A percentile compares a stretch with the other conserved stretches of the same genome.
phyloP scores from a whole-genome alignment of 768 basidiomycete species.

The Macrolepiota albuminosa region DNA sequence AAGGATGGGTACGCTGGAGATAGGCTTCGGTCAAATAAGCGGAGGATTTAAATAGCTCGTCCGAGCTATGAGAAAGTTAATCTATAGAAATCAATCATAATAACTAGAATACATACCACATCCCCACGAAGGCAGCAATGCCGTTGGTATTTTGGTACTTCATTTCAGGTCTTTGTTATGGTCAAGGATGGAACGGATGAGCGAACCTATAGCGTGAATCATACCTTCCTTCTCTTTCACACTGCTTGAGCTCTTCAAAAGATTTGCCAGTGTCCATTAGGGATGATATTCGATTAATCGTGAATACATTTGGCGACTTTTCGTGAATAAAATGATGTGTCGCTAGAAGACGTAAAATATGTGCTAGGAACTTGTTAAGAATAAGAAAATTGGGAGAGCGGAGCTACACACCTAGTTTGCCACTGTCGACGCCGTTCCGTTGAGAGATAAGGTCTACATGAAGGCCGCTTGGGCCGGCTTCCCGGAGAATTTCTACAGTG shows the following conservation, averaged over 20 bases:
- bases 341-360: constrained; percentile 69
- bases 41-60: constrained; percentile 74
- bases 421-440: constrained; percentile 38
- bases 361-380: constrained; percentile 37
- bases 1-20: constrained; percentile 39
- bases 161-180: constrained; percentile 40
- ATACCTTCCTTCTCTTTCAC: constrained; percentile 27
- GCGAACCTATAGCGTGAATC: not conserved
- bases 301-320: constrained; percentile 64
- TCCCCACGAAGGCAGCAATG: constrained; percentile 63
- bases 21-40: constrained; percentile 73
- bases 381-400: not conserved
- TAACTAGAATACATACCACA: constrained; percentile 43
- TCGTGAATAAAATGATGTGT: constrained; percentile 76
- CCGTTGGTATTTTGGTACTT: constrained; percentile 69
- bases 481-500: constrained; percentile 63
- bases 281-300: constrained; percentile 66
- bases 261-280: constrained; percentile 65
- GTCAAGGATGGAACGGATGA: constrained; percentile 7
- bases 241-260: constrained; percentile 37
- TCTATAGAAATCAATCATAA: not conserved
- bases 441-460: constrained; percentile 44
- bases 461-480: constrained; percentile 49
- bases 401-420: constrained; percentile 44
- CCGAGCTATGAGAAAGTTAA: constrained; percentile 40